A percentile compares a stretch with the other conserved stretches of the same genome.
Conservation (phyloP, 306 rosid genomes). For the Aeschynomene evenia region DNA sequence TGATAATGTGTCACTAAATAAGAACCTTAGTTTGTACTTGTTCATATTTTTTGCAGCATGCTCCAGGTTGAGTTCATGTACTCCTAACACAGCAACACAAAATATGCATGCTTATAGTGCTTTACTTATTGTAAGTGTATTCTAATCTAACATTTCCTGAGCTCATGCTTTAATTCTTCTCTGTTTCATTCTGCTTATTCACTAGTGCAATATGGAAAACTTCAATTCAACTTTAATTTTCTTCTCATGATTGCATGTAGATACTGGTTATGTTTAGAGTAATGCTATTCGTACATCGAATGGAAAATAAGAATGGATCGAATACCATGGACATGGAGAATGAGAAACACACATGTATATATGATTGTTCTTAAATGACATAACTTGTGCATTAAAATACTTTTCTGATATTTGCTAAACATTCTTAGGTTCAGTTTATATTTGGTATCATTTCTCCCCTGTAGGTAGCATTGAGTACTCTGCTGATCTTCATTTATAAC, state of each 20-base stretch:
- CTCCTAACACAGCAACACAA: constrained; percentile 65
- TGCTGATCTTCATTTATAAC: constrained; percentile 61
- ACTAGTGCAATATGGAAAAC: background rate
- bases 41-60: constrained; percentile 67
- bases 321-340: no score
- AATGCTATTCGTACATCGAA: no score
- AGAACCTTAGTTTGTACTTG: constrained; percentile 28
- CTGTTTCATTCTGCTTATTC: constrained; percentile 2
- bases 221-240: constrained; percentile 8
- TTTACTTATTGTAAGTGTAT: constrained; percentile 71
- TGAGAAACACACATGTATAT: no score
- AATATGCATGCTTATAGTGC: constrained; percentile 73
- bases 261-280: background rate
- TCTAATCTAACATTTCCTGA: constrained; percentile 10
- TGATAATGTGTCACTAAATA: background rate
- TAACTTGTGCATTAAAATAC: background rate
- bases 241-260: background rate
- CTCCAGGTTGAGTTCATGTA: constrained; percentile 72
- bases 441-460: constrained; percentile 34
- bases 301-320: no score
- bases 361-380: background rate
- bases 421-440: constrained; percentile 24
- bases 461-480: constrained; percentile 60
- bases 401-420: background rate
- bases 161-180: background rate